These are phyloP conservation scores for Coniosporium tulheliwenetii DNA, from an alignment of 2,329 filamentous ascomycete genomes.

Conservation along the genomic window DNA sequence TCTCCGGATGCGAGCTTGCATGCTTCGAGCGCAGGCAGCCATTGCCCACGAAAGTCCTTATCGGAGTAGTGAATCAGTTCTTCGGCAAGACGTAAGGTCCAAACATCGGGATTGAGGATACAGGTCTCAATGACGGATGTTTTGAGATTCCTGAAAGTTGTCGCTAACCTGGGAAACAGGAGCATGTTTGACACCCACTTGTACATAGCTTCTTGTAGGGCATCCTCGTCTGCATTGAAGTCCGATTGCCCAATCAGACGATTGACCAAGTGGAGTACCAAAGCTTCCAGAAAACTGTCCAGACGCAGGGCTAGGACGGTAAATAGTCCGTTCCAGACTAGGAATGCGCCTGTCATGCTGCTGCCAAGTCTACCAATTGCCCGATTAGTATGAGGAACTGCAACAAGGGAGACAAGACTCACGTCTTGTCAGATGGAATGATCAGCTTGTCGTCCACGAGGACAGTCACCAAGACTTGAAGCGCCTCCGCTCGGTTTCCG, in stretches of 20 bases:
- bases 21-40: constrained; percentile 1
- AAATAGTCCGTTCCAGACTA: constrained; percentile 27
- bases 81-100: constrained; percentile 20
- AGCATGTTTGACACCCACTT: constrained; percentile 35
- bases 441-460: constrained; percentile 20
- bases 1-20: no score
- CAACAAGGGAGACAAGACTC: constrained; percentile 4
- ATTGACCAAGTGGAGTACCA: constrained; percentile 23
- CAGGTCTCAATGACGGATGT: constrained; percentile 12
- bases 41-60: constrained; percentile 2
- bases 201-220: constrained; percentile 25
- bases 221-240: constrained; percentile 11
- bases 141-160: constrained; percentile 7
- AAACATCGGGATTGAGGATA: constrained; percentile 19
- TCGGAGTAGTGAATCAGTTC: constrained; percentile 1
- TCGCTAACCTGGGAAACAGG: constrained; percentile 20
- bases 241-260: constrained; percentile 14
- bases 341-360: constrained; percentile 25
- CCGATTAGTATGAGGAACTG: constrained; percentile 2
- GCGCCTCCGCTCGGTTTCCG: constrained; percentile 3
- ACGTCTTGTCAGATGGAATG: constrained; percentile 18
- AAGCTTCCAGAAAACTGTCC: constrained; percentile 18
- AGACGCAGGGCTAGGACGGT: constrained; percentile 17
- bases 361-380: constrained; percentile 10
- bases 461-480: constrained; percentile 8